Conservation (phyloP, 106 monocot species). For the Cymbidium sinense region DNA sequence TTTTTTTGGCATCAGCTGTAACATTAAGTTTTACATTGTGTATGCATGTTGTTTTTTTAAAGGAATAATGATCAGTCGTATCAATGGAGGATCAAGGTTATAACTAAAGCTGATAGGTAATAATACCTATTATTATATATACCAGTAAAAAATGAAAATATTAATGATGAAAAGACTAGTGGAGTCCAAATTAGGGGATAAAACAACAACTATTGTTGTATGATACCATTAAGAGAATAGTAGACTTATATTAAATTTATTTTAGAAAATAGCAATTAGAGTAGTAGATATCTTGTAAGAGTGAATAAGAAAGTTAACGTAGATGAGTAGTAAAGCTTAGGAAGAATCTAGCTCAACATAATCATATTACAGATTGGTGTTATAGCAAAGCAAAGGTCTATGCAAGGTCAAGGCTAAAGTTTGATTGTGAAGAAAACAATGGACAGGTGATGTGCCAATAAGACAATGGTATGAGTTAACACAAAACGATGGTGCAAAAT, state of each 20-base stretch:
- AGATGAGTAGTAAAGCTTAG: not conserved
- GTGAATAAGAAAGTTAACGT: not conserved
- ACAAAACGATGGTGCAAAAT: not conserved
- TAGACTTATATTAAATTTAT: not conserved
- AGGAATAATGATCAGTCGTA: not conserved
- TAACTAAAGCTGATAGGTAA: not conserved
- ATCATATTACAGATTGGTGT: not conserved
- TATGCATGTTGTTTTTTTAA: not conserved
- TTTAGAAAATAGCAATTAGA: not conserved
- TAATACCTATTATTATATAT: not conserved
- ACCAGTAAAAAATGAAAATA: not conserved
- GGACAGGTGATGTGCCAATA: not conserved
- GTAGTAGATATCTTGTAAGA: not conserved
- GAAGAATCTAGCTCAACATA: not conserved
- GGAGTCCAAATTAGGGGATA: not conserved
- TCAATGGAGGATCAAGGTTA: not conserved
- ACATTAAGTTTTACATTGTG: not conserved
- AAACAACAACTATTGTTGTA: not conserved
- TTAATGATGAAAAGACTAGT: not conserved
- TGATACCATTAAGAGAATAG: not conserved
- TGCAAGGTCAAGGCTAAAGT: not conserved
- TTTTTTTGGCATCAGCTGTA: no score
- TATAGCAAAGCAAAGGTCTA: not conserved
- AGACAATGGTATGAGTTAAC: not conserved
- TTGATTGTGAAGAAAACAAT: not conserved